Evolutionary conservation across 306 rosid genomes (phyloP).

Genomic region (Trifolium dubium): DNA sequence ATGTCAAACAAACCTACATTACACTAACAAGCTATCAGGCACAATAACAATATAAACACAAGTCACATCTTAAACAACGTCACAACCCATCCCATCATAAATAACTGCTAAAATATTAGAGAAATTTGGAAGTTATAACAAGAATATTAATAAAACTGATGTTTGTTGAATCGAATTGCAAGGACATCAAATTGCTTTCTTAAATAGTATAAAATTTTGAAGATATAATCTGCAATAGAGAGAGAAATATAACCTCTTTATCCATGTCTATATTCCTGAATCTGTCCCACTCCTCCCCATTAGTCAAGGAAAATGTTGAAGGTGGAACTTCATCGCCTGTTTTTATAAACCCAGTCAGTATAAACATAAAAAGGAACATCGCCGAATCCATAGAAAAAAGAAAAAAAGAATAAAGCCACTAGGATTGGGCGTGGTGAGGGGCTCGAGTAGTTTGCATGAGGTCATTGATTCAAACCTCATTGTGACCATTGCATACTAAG

Average conservation of each 20-base stretch:
- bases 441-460: not conserved
- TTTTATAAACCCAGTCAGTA: conserved; percentile 50
- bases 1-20: conserved; percentile 4
- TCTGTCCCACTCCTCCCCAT: conserved; percentile 83
- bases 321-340: conserved; percentile 86
- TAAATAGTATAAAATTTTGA: conserved; percentile 6
- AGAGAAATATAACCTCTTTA: conserved; percentile 67
- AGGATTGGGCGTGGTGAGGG: not conserved
- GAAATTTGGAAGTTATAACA: conserved; percentile 10
- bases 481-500: conserved; percentile 3
- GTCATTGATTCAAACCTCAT: conserved; percentile 17
- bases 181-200: conserved; percentile 29
- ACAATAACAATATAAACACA: conserved; percentile 19
- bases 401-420: not conserved
- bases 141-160: not conserved
- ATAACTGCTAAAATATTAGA: conserved; percentile 2
- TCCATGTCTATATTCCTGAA: conserved; percentile 99
- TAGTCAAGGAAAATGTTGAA: conserved; percentile 79
- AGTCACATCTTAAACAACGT: conserved; percentile 22
- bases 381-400: not conserved
- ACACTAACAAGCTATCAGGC: not conserved
- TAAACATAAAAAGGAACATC: conserved; percentile 16
- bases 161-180: conserved; percentile 26
- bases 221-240: conserved; percentile 1
- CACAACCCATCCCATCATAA: not conserved